Percentiles rank a stretch among this genome's conserved stretches.
Conservation (phyloP, 352 stramenopile species). For the Pythium rishiriense region DNA sequence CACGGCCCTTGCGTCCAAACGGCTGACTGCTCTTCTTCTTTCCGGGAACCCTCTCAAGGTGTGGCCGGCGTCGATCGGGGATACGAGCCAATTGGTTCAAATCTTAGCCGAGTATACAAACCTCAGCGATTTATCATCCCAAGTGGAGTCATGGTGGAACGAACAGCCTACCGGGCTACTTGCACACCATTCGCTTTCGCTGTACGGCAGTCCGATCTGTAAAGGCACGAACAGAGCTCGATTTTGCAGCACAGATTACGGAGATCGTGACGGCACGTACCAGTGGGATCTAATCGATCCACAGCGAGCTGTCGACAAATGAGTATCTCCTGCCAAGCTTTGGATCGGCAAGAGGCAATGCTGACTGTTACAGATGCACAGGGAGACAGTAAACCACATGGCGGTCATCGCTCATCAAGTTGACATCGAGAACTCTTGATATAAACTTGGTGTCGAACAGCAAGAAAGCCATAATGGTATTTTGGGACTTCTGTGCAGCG, state of each 20-base stretch:
- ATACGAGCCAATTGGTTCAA: not conserved
- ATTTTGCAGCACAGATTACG: conserved; percentile 6
- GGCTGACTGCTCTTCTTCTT: conserved; percentile 1
- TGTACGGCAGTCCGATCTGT: conserved; percentile 19
- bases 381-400: too few species aligned
- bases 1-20: not conserved
- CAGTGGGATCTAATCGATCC: conserved; percentile 16
- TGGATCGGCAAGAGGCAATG: too few species aligned
- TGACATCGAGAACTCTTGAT: too few species aligned
- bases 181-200: conserved; percentile 5
- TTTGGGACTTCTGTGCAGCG: too few species aligned
- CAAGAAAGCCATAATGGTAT: too few species aligned
- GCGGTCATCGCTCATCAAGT: too few species aligned
- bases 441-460: too few species aligned
- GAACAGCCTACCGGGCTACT: not conserved
- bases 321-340: too few species aligned
- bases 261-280: conserved; percentile 11
- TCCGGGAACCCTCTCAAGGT: conserved; percentile 10
- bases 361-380: too few species aligned
- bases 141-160: conserved; percentile 14
- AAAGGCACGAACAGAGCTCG: not conserved
- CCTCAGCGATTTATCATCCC: not conserved
- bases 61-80: conserved; percentile 10
- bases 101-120: conserved; percentile 16
- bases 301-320: conserved; percentile 15